Evolutionary conservation across 2,329 filamentous ascomycete genomes (phyloP).

Genomic region (Pestalotiopsis sp.): DNA sequence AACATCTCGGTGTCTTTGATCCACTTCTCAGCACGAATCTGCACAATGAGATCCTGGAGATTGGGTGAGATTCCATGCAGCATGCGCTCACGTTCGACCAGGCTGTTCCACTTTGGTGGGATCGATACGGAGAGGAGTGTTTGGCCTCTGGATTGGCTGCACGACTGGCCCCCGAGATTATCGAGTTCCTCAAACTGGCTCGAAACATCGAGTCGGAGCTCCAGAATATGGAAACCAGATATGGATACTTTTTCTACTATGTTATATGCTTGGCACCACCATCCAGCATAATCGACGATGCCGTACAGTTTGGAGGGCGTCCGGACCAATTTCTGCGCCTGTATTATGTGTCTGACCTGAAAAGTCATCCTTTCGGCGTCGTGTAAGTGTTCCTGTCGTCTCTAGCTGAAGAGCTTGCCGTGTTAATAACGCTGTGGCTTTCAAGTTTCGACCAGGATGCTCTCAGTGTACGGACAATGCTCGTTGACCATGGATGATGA

Average conservation of each 20-base stretch:
- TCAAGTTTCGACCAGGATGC: slow-evolving; percentile 1
- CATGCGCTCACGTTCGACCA: not conserved
- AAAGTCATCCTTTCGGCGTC: slow-evolving; percentile 5
- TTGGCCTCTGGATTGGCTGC: not conserved
- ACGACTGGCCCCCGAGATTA: not conserved
- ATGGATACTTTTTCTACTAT: slow-evolving; percentile 1
- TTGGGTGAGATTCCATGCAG: not conserved
- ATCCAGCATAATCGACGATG: not conserved
- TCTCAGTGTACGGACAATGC: not conserved
- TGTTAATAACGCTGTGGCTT: not conserved
- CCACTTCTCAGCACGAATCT: not conserved
- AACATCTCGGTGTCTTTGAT: not conserved
- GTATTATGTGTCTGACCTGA: not conserved
- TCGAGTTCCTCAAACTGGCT: slow-evolving; percentile 2
- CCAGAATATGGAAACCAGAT: not conserved
- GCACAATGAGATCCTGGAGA: not conserved
- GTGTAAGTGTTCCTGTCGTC: not conserved
- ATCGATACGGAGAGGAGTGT: not conserved
- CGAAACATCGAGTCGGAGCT: not conserved
- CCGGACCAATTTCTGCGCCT: not conserved
- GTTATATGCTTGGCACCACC: not conserved
- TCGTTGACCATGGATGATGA: slow-evolving; percentile 8
- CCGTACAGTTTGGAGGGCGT: not conserved
- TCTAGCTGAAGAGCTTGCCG: not conserved
- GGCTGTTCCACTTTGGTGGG: not conserved